These are phyloP conservation scores for Didymella pomorum DNA, from an alignment of 2,329 filamentous ascomycete species.

Conservation along the genomic window DNA sequence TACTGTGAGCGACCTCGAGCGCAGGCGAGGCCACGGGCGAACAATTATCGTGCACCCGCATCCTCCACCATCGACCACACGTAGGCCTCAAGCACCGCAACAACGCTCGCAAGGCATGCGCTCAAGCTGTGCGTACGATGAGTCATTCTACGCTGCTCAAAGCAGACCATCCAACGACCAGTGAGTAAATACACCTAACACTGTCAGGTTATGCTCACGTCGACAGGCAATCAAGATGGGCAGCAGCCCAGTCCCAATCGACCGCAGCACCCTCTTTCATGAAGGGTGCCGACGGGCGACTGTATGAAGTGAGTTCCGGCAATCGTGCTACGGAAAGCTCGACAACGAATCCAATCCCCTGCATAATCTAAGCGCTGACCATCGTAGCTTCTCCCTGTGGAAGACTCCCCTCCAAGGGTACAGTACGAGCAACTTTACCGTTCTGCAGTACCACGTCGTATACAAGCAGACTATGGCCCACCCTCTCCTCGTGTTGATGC, in stretches of 20 bases:
- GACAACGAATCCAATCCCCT: slow-evolving; percentile 13
- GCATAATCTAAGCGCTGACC: slow-evolving; percentile 29
- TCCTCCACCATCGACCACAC: slow-evolving; percentile 20
- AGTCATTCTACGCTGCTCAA: slow-evolving; percentile 19
- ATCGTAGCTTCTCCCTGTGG: slow-evolving; percentile 43
- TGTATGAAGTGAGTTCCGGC: slow-evolving; percentile 47
- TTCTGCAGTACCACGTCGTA: slow-evolving; percentile 17
- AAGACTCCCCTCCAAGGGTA: slow-evolving; percentile 25
- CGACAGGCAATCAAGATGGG: slow-evolving; percentile 27
- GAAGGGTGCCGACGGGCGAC: slow-evolving; percentile 39
- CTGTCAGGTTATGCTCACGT: slow-evolving; percentile 24
- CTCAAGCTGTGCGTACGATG: slow-evolving; percentile 15
- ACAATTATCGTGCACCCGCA: slow-evolving; percentile 36
- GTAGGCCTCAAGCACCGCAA: slow-evolving; percentile 18
- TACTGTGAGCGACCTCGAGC: slow-evolving; percentile 23
- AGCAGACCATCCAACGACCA: slow-evolving; percentile 22
- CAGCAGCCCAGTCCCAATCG: slow-evolving; percentile 18
- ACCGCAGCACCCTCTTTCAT: slow-evolving; percentile 29
- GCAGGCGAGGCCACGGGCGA: slow-evolving; percentile 30
- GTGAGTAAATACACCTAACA: slow-evolving; percentile 26
- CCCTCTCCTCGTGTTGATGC: slow-evolving; percentile 27
- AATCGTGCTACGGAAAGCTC: slow-evolving; percentile 24
- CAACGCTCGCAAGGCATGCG: slow-evolving; percentile 18
- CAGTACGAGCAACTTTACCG: slow-evolving; percentile 27
- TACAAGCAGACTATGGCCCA: slow-evolving; percentile 26